Base-by-base conservation (phyloP, 2,329 filamentous ascomycete species). In the Coniochaeta pulveracea region DNA sequence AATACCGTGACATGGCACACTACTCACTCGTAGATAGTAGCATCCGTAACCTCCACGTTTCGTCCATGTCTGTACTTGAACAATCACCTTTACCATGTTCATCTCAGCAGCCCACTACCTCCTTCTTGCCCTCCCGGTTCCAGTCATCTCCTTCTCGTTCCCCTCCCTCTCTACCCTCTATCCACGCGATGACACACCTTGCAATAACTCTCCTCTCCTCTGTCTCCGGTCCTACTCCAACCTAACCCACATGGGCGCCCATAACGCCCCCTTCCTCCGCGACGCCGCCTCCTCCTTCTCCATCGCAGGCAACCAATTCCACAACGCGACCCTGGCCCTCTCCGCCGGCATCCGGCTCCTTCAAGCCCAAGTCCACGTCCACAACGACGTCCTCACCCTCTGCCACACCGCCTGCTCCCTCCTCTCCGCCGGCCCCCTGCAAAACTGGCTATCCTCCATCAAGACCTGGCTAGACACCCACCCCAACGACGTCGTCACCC, bases 201-300 rank as follows among this genome's bases (percentile, higher is more conserved):
- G 85, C 69, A 91, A 91, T 60, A 89, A 89, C 63, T 85, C 80
- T 1, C 80, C 82, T 0, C 60, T 66, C 26, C 69, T 91, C 25
- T 91, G 85, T 63, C 62, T 59, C 40, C 73, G 72, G 41, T 59
- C 71, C 12, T 91, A 91, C 61, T 77, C 75, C 58, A 74, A 80
- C 43, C 71, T 91, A 45, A 88, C 83, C 3, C 71, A 88, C 52
- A 72, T 89, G 48, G 82, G 82, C 15, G 80, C 80, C 12, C 83
- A 88, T 58, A 70, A 86, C 57, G 76, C 72, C 39, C 66, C 81
- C 9, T 88, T 86, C 51, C 54, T 86, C 26, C 66, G 80, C 32
- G 76, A 85, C 46, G 52, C 59, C 17, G 67, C 65, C 35, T 80
- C 74, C 1, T 61, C 58, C 39, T 72, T 78, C 52, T 75, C 73